Evolutionary conservation across 306 rosid species (phyloP), one percentile per base, ranked within the genome.

Genomic region (Clitoria ternatea): DNA sequence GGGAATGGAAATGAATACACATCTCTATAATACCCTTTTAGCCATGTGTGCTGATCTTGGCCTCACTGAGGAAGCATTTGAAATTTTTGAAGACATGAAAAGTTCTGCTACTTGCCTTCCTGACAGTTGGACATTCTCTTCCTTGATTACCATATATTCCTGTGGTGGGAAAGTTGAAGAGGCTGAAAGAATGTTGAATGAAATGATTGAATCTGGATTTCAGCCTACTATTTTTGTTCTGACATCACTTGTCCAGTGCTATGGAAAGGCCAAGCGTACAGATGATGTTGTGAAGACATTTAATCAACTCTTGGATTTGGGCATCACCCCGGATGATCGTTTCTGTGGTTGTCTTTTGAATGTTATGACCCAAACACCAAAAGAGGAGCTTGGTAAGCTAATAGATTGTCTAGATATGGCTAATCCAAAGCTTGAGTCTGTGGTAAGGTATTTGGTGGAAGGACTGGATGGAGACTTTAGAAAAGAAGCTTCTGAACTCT

Each of bases 71-170:
- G 89, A 89, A 60, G 97, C 90, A 0, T 39, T 87, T 71, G 85
- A 87, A 63, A 85, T 85, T 85, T 91, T 84, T 60, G 68, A 80
- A 67, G 95, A 94, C 42, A 83, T 94, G 95, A 94, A 86, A 76
- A 70, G 50, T 70, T 89, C 90, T 5, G 78, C 42, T 40, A 79
- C 89, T 43, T 67, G 63, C 78, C 27, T 13, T 57, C 97, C 95
- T 43, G 97, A 94, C 75, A 91, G 99, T 82, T 90, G 99, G 99
- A 87, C 99, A 10, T 94, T 77, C 87, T 94, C 97, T 1, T 89
- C 97, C 42, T 74, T 94, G 95, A 83, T 94, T 69, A 90, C 97
- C 55, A 77, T 91, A 77, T 87, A 87, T 83, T 87, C 97, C 19
- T 94, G 95, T 49, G 62, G 87, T 40, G 97, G 96, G 68, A 71